Evolutionary conservation across 1,284 basidiomycete species (phyloP), one percentile per base, ranked within the genome.

Genomic region (Xerocomus nothofagi): DNA sequence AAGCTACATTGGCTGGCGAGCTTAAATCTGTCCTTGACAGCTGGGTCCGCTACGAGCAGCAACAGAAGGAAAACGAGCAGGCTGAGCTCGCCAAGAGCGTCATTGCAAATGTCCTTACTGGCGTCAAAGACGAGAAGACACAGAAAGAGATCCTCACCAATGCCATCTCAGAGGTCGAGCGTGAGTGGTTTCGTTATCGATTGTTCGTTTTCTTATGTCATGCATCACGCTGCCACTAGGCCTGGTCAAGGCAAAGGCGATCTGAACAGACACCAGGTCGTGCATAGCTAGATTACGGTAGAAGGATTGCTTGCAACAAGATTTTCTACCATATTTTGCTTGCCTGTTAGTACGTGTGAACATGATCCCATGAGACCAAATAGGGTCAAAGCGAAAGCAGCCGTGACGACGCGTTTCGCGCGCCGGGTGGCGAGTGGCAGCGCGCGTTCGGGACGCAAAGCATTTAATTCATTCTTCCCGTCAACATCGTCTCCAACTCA

Each of bases 31-130:
- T 99, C 32, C 84, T 99, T 53, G 97, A 99, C 80, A 91, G 89
- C 69, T 98, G 96, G 95, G 95, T 96, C 54, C 90, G 96, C 67
- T 95, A 85, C 74, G 96, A 99, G 79, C 94, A 97, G 69, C 92
- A 95, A 73, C 80, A 87, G 70, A 93, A 97, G 77, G 95, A 99
- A 80, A 88, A 81, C 65, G 93, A 99, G 78, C 97, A 99, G 82
- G 79, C 82, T 30, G 88, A 92, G 48, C 85, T 99, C 47, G 88
- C 93, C 57, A 87, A 89, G 79, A 75, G 79, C 50, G 88, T 99
- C 66, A 89, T 96, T 62, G 81, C 83, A 59, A 93, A 90, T 71
- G 93, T 98, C 47, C 77, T 92, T 61, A 83, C 87, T 65, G 80
- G 79, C 62, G 74, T 99, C 59, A 78, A 81, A 69, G 93, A 98